A percentile compares a stretch with the other conserved stretches of the same genome.
phyloP scores from a whole-genome alignment of 2,329 filamentous ascomycete species.

The Didymella segeticola region DNA sequence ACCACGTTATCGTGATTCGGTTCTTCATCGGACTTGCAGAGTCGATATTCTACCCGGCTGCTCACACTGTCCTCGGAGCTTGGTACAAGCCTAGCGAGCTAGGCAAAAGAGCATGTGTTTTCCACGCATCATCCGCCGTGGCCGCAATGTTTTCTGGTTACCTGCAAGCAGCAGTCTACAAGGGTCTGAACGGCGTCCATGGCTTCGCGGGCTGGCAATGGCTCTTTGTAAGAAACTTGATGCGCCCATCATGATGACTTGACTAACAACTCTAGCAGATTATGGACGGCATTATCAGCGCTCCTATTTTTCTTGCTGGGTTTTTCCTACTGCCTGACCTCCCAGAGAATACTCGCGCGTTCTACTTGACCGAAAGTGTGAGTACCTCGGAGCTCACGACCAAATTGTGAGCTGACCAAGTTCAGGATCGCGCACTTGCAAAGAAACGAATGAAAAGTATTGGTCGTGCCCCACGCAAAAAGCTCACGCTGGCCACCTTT shows the following conservation, averaged over 20 bases:
- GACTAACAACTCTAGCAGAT: constrained; percentile 9
- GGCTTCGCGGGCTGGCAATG: constrained; percentile 32
- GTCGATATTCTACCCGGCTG: constrained; percentile 29
- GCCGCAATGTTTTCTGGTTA: constrained; percentile 35
- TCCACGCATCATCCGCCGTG: constrained; percentile 27
- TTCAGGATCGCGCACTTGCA: constrained; percentile 19
- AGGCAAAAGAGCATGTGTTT: constrained; percentile 34
- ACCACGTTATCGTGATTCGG: constrained; percentile 31
- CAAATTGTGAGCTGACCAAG: neutral
- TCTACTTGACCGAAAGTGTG: constrained; percentile 22
- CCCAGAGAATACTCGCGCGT: constrained; percentile 23
- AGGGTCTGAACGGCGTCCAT: constrained; percentile 25
- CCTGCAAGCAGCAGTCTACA: constrained; percentile 29
- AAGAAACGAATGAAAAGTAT: constrained; percentile 24
- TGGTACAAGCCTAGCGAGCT: constrained; percentile 35
- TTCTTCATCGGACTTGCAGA: constrained; percentile 33
- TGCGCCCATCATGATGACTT: neutral
- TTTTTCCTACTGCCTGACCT: constrained; percentile 28
- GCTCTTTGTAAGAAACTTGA: constrained; percentile 24
- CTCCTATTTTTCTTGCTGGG: constrained; percentile 22
- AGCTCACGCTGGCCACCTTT: constrained; percentile 20
- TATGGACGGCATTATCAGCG: constrained; percentile 28
- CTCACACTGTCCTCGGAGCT: constrained; percentile 29
- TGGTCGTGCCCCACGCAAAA: constrained; percentile 24
- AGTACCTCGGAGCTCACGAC: neutral